Evolutionary conservation across 202 grass and related monocot species (phyloP), one percentile per base, ranked within the genome.

Genomic region (Tripidium arundinaceum): DNA sequence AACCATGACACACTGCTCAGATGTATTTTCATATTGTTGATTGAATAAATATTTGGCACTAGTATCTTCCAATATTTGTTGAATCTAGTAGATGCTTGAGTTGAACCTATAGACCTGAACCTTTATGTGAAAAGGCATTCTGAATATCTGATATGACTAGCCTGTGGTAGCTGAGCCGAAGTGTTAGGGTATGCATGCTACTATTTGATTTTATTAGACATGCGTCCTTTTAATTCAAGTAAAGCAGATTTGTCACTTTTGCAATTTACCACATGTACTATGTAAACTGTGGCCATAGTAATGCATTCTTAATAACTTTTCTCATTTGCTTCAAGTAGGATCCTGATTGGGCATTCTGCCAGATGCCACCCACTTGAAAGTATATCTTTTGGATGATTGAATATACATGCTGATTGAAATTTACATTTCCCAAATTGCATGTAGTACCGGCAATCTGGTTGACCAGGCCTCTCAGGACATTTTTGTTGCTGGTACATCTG

Each of bases 371-470:
- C 47, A 80, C 52, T 86, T 76, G 45, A 61, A 68, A 79, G 62
- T 76, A 70, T 70, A 45, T 85, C 50, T 83, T 70, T 90, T 70
- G 91, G 87, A 76, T 93, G 87, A 82, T 93, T 79, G 82, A 93
- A 93, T 67, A 79, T 87, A 55, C 91, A 93, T 43, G 87, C 50
- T 43, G 81, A 83, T 45, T 63, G 60, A 42, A 76, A 93, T 83
- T 90, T 93, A 72, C 91, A 93, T 78, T 87, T 75, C 59, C 87
- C 87, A 76, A 76, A 81, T 64, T 83, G 87, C 82, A 93, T 63
- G 78, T 93, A 93, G 77, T 90, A 90, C 26, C 75, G 10, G 38
- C 91, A 93, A 60, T 85, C 77, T 79, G 84, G 87, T 80, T 90
- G 66, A 61, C 87, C 84, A 77, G 84, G 87, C 73, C 91, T 90